Evolutionary conservation across 108 stramenopile genomes (phyloP).

Genomic region (Schizochytrium sp.): DNA sequence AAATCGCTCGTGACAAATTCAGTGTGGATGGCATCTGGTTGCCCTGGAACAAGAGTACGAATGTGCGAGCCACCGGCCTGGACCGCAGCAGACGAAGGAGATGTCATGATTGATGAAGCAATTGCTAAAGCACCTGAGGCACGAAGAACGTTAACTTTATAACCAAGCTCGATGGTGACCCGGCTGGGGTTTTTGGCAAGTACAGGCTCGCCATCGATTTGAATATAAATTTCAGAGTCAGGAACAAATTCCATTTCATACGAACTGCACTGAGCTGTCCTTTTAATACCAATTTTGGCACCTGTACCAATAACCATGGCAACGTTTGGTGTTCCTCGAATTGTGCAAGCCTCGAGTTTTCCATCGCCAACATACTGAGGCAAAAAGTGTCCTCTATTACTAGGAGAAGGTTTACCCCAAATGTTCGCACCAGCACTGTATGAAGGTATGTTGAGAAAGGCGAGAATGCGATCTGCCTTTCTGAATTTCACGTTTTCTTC

Average conservation of each 20-base stretch:
- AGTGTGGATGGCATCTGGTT: neutral
- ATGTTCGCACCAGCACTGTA: slow-evolving; percentile 48
- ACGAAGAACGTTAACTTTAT: neutral
- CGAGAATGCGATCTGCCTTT: slow-evolving; percentile 5
- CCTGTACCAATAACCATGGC: slow-evolving; percentile 33
- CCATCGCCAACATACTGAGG: slow-evolving; percentile 27
- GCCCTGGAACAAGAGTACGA: neutral
- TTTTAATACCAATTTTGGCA: slow-evolving; percentile 12
- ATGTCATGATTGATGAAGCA: neutral
- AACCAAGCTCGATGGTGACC: slow-evolving; percentile 27
- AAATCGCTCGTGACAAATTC: neutral
- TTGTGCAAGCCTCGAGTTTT: slow-evolving; percentile 19
- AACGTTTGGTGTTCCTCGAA: neutral
- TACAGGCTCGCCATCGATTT: slow-evolving; percentile 53
- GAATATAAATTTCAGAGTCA: neutral
- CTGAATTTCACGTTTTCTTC: neutral
- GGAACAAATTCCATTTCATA: neutral
- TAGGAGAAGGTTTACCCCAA: neutral
- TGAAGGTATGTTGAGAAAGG: slow-evolving; percentile 56
- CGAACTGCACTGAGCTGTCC: neutral
- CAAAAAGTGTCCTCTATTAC: neutral
- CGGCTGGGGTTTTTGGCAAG: slow-evolving; percentile 16
- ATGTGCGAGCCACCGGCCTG: neutral
- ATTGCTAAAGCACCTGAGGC: neutral
- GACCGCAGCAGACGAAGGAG: neutral